phyloP scores from a whole-genome alignment of 163 green algal genomes.

The Coccomyxa subellipsoidea region DNA sequence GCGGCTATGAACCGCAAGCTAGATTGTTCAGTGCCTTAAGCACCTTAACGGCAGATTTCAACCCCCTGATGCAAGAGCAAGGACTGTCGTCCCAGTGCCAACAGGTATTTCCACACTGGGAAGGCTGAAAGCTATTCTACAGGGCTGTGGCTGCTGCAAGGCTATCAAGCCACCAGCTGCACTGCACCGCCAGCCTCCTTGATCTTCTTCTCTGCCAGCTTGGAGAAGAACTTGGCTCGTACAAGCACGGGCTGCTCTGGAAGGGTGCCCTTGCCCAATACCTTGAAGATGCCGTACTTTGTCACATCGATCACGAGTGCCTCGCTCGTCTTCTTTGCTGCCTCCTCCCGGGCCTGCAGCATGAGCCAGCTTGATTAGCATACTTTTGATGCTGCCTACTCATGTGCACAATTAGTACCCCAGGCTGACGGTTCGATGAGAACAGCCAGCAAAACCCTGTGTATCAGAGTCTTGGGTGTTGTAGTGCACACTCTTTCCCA shows the following conservation, averaged over 20 bases:
- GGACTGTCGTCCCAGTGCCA: neutral
- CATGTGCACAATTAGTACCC: too few relatives aligned
- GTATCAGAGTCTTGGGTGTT: too few relatives aligned
- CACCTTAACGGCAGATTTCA: too few relatives aligned
- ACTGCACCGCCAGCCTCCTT: constrained; percentile 88
- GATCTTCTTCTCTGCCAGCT: constrained; percentile 98
- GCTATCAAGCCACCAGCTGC: constrained; percentile 64
- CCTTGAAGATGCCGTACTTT: constrained; percentile 87
- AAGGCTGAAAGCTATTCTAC: neutral
- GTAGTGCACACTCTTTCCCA: too few relatives aligned
- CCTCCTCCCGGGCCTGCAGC: constrained; percentile 63
- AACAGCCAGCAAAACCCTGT: too few relatives aligned
- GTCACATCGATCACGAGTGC: constrained; percentile 96
- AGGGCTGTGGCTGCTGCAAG: neutral
- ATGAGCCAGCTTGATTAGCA: too few relatives aligned
- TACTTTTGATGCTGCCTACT: too few relatives aligned
- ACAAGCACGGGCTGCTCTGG: constrained; percentile 93
- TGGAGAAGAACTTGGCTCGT: constrained; percentile 96
- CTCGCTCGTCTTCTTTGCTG: constrained; percentile 70
- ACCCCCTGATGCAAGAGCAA: too few relatives aligned
- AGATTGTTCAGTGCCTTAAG: too few relatives aligned
- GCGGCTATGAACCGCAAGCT: too few relatives aligned
- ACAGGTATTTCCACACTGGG: neutral
- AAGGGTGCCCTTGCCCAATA: constrained; percentile 94
- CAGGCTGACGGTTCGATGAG: too few relatives aligned